Percentiles rank a stretch among this genome's conserved stretches.
Conservation (phyloP, 768 basidiomycete genomes). For the Suillus bovinus region DNA sequence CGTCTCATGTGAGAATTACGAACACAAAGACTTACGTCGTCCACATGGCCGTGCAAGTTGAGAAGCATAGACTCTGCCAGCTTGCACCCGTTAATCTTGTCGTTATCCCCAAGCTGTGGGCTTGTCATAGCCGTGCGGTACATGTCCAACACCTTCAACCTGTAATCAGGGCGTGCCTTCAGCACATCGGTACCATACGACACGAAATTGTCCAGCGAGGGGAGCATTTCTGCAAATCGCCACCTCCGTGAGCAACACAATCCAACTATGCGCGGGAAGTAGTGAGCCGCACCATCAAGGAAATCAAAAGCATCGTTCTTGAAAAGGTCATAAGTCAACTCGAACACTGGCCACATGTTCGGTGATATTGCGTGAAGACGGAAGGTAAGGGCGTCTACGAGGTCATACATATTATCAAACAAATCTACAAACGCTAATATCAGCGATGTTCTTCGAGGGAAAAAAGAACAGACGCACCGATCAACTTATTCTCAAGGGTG, state of each 20-base stretch:
- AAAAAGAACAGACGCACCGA: slow-evolving; percentile 50
- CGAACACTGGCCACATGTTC: slow-evolving; percentile 86
- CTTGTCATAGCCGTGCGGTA: slow-evolving; percentile 74
- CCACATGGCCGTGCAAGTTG: slow-evolving; percentile 73
- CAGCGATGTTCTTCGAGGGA: background rate
- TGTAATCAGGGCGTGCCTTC: slow-evolving; percentile 71
- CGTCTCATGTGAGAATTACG: background rate
- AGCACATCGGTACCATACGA: slow-evolving; percentile 80
- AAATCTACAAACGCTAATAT: slow-evolving; percentile 51
- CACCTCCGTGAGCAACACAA: background rate
- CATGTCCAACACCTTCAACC: slow-evolving; percentile 79
- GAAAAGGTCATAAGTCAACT: slow-evolving; percentile 80
- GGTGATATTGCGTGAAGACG: slow-evolving; percentile 74
- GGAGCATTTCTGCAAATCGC: slow-evolving; percentile 73
- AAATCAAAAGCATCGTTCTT: slow-evolving; percentile 84
- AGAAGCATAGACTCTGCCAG: slow-evolving; percentile 81
- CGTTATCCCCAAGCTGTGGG: slow-evolving; percentile 77
- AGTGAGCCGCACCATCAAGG: slow-evolving; percentile 64
- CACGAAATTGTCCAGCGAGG: slow-evolving; percentile 85
- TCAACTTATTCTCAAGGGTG: slow-evolving; percentile 74
- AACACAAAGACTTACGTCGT: slow-evolving; percentile 57
- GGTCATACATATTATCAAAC: slow-evolving; percentile 84
- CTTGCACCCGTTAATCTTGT: slow-evolving; percentile 82
- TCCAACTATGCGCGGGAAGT: background rate
- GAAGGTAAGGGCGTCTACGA: slow-evolving; percentile 85